Evolutionary conservation across 2,329 filamentous ascomycete species (phyloP).

Genomic region (Aurifilum marmelostoma): DNA sequence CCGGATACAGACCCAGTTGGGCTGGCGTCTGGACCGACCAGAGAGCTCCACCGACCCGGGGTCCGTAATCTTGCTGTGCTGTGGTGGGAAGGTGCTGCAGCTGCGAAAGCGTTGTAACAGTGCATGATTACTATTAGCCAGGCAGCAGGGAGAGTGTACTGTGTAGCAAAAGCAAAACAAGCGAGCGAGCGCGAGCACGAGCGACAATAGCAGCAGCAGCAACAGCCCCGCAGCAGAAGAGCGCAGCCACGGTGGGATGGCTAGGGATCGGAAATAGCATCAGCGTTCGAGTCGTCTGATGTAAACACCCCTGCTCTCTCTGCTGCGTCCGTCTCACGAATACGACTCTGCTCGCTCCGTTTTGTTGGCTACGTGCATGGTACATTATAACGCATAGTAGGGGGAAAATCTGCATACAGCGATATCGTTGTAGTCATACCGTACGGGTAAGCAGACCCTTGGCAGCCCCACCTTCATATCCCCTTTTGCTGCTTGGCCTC

Average conservation of each 20-base stretch:
- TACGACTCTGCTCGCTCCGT: not conserved
- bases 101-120: not conserved
- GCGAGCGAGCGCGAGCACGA: not conserved
- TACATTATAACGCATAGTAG: not conserved
- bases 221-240: too few species aligned
- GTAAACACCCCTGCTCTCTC: slow-evolving; percentile 9
- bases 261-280: not conserved
- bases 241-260: slow-evolving; percentile 5
- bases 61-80: not conserved
- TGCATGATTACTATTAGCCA: not conserved
- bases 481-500: not conserved
- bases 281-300: slow-evolving; percentile 9
- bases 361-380: slow-evolving; percentile 4
- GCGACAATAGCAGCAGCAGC: not conserved
- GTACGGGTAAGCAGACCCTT: slow-evolving; percentile 17
- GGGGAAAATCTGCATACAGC: not conserved
- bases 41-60: slow-evolving; percentile 3
- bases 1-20: not conserved
- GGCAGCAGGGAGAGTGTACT: not conserved
- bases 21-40: not conserved
- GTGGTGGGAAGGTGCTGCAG: slow-evolving; percentile 1
- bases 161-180: not conserved
- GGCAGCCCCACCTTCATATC: slow-evolving; percentile 21
- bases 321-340: slow-evolving; percentile 11
- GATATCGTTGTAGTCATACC: slow-evolving; percentile 14